Evolutionary conservation across 257 asterid genomes (phyloP), one percentile per base, ranked within the genome.

Genomic region (Mitragyna speciosa): DNA sequence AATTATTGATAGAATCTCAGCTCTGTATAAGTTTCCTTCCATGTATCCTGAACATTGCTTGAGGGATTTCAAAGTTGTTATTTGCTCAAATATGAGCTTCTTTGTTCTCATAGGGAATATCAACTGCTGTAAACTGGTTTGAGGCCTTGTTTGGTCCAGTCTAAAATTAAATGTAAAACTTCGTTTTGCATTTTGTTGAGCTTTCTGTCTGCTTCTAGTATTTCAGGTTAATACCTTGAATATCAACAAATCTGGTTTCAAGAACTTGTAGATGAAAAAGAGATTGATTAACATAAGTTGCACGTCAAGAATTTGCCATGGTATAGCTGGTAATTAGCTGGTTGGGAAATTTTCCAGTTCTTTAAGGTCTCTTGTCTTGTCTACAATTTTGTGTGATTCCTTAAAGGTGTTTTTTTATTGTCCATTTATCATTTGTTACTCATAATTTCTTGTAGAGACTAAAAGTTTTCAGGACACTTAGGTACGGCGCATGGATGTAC

Each of bases 401-500:
- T 26, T 36, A 36, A 14, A 3, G 59, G 39, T 26, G 33, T n/a
- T 51, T 75, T 6, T 56, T 43, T 16, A 61, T 9, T 36, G 39
- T 15, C 69, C 68, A 71, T 66, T 70, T 76, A 48, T 61, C 0
- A 7, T 43, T 61, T n/a, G 76, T 73, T 75, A 33, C 47, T 26
- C 3, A 68, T 77, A 39, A 26, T 72, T 83, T 36, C 56, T 76
- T 47, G 66, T 78, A 73, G 72, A 64, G 67, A 85, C 78, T 80
- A 75, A 85, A 30, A 72, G 31, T 84, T 75, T 72, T 49, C 33
- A 58, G 74, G 71, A 81, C 68, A 56, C 76, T 78, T 87, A 96
- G 99, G 99, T 96, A 30, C 89, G 98, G 16, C 96, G 99, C 41
- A 61, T 76, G 31, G 98, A 96, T 82, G 99, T 96, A 73, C 91